Base-by-base conservation (phyloP, 495 filamentous ascomycete genomes). In the Ascobolus immersus region DNA sequence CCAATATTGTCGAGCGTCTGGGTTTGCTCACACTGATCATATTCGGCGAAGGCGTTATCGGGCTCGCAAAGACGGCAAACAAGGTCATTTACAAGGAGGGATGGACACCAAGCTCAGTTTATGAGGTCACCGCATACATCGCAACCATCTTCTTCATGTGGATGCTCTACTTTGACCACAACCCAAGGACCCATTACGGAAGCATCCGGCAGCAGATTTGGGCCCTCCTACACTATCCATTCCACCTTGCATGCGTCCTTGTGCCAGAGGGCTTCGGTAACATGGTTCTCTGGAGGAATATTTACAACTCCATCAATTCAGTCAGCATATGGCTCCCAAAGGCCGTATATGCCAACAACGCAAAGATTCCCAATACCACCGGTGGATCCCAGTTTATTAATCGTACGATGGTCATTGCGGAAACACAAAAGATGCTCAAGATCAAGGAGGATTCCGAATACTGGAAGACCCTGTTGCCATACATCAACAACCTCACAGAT, bases 141-240 rank as follows among this genome's bases (percentile, higher is more conserved):
- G 25, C 25, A 27, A 27, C 11, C 14, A 27, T 27, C 2, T 27
- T 27, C 25, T 27, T 27, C 25, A 27, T 27, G 20, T 77, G 65
- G 57, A 69, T 73, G 54, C 58, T 70, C 34, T 77, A 80, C 51
- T 76, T 71, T 37, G 72, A 78, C 47, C 58, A 56, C 37, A 50
- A 59, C 35, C 58, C 54, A 8, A 44, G 54, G 4, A 42, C 59
- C 15, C 54, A 62, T 33, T 60, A 61, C 13, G 64, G 65, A 20
- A 65, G 58, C 21, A 52, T 69, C 37, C 56, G 52, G 17, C 66
- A 71, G 38, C 64, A 70, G 39, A 47, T 65, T 14, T 77, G 73
- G 74, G 57, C 64, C 3, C 56, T 69, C 38, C 48, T 71, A 1
- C 74, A 78, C 52, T 71, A 73, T 45, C 71, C 71, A 7, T 69